A percentile compares a stretch with the other conserved stretches of the same genome.
phyloP scores from a whole-genome alignment of 2,329 filamentous ascomycete genomes.

The Orbilia brochopaga region DNA sequence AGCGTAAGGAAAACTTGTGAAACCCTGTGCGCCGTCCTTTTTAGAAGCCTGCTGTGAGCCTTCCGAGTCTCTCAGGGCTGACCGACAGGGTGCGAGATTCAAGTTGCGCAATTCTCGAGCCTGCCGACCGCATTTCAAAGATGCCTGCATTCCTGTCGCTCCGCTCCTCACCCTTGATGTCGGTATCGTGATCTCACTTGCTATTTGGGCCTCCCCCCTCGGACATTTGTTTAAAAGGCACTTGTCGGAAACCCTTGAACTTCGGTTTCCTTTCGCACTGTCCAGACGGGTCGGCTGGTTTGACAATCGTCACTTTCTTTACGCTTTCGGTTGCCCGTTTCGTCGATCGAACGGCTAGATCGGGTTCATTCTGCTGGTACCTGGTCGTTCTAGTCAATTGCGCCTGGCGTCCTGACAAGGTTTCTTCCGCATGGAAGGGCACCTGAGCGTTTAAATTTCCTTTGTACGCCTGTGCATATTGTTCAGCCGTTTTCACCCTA shows the following conservation, averaged over 20 bases:
- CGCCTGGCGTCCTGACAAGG: conserved; percentile 28
- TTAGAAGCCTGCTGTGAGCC: conserved; percentile 13
- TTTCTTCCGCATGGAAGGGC: conserved; percentile 38
- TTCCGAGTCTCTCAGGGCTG: conserved; percentile 45
- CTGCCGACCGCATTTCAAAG: conserved; percentile 49
- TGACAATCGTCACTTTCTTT: conserved; percentile 42
- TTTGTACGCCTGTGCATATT: conserved; percentile 27
- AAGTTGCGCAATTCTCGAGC: conserved; percentile 38
- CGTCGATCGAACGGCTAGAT: conserved; percentile 48
- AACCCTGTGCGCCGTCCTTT: conserved; percentile 17
- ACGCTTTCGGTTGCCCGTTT: conserved; percentile 50
- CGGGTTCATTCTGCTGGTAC: conserved; percentile 47
- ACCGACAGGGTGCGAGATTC: conserved; percentile 6
- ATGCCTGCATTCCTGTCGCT: conserved; percentile 31
- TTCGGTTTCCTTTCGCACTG: conserved; percentile 14
- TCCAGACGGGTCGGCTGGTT: conserved; percentile 30
- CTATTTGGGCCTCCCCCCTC: background rate
- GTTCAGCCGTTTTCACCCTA: background rate
- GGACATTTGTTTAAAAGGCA: conserved; percentile 17
- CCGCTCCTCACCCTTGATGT: conserved; percentile 22
- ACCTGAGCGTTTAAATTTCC: conserved; percentile 45
- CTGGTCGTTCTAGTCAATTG: conserved; percentile 39
- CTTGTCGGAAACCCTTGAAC: conserved; percentile 20
- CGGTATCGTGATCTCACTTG: conserved; percentile 3
- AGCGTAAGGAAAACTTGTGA: conserved; percentile 34